These are phyloP conservation scores for Dictyostelium intermedium DNA, from an alignment of 78 protist genomes.

Conservation along the genomic window DNA sequence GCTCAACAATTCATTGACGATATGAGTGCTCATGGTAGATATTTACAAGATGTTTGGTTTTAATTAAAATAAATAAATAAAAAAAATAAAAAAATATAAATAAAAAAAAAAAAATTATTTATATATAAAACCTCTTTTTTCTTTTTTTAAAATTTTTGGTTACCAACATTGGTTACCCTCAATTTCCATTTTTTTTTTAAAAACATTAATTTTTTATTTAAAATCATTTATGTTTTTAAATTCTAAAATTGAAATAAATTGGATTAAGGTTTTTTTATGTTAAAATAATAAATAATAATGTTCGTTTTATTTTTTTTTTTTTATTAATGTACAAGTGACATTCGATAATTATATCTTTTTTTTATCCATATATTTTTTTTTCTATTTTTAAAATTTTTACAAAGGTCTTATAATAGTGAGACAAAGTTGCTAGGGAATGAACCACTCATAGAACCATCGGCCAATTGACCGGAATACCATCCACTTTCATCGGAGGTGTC, in stretches of 20 bases:
- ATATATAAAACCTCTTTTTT: not conserved
- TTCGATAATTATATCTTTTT: not conserved
- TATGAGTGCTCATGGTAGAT: slow-evolving; percentile 45
- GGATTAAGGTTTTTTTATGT: no score
- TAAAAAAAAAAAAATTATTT: not conserved
- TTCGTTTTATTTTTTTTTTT: not conserved
- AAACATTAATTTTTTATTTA: no score
- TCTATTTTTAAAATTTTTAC: not conserved
- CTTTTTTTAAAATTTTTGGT: no score
- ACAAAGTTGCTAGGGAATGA: slow-evolving; percentile 66
- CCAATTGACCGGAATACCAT: slow-evolving; percentile 52
- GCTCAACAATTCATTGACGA: slow-evolving; percentile 69
- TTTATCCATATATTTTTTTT: no score
- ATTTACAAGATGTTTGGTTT: slow-evolving; percentile 84
- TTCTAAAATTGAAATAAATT: no score
- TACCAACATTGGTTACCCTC: no score
- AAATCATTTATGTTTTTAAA: no score
- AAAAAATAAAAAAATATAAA: not conserved
- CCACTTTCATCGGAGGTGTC: slow-evolving; percentile 52
- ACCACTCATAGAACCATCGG: slow-evolving; percentile 53
- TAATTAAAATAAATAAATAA: not conserved
- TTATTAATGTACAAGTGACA: not conserved
- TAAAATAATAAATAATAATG: not conserved
- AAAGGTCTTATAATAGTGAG: not conserved
- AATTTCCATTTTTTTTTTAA: no score